Evolutionary conservation across 768 basidiomycete genomes (phyloP), one percentile per base, ranked within the genome.

Genomic region (Phaffia australis): DNA sequence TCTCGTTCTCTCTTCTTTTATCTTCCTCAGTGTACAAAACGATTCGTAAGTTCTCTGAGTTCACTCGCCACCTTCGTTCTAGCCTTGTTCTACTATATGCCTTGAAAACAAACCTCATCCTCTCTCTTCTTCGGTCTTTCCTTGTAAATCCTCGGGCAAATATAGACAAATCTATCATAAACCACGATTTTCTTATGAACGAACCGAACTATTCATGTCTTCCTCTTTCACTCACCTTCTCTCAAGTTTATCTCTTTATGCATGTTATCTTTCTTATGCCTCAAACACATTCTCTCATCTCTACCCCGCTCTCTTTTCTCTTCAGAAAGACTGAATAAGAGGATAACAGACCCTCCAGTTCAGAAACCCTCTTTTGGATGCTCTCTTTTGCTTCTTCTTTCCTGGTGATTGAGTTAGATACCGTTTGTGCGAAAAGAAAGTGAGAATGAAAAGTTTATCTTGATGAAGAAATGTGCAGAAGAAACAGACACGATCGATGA

Each of bases 261-360:
- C 49, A 52, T 35, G 61, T 30, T 29, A 21, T 56, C 18, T 16
- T 15, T 54, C 15, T 23, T 4, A 23, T 54, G 52, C 9, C n/a
- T 54, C n/a, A 15, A 54, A 30, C 29, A 5, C 16, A 4, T 54
- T 23, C 16, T 54, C n/a, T 29, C 9, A 5, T 15, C 15, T 23
- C 9, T 54, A 5, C 52, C 16, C 9, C 52, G 29, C 35, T 42
- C 35, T 42, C 35, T 42, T 4, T 42, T 42, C 11, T 42, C 11
- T 32, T 27, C 72, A n/a, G 61, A 48, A 71, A 70, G 15, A 71
- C 72, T 57, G 71, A 68, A 3, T 70, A 68, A 23, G 71, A 35
- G 14, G 71, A 65, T 1, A 70, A 70, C 0, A 48, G 42, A 4
- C 65, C 63, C 5, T 50, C 50, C 18, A 73, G 69, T 18, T 61